phyloP scores from a whole-genome alignment of 495 filamentous ascomycete genomes.

The Barbatosphaeria neglecta region DNA sequence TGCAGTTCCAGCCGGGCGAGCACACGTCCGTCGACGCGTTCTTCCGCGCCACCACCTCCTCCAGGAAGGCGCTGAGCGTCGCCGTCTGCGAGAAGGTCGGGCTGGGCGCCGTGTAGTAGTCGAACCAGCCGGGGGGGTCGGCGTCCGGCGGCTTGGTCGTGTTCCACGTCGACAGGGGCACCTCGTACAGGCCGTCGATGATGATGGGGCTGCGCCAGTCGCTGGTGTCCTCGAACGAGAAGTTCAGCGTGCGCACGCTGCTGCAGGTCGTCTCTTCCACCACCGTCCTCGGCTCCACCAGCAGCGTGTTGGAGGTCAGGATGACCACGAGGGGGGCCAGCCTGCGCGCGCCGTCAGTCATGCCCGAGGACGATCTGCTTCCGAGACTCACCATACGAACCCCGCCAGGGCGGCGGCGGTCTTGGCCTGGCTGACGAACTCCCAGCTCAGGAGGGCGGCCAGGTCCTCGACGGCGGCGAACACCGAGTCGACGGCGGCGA shows the following conservation, averaged over 20 bases:
- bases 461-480: constrained; percentile 23
- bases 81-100: constrained; percentile 13
- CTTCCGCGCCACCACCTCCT: constrained; percentile 12
- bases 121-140: constrained; percentile 16
- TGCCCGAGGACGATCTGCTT: background rate
- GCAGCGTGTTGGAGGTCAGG: constrained; percentile 24
- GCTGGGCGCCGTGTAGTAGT: constrained; percentile 21
- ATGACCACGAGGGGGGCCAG: constrained; percentile 22
- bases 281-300: constrained; percentile 11
- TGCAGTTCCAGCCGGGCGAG: constrained; percentile 26
- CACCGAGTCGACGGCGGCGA: constrained; percentile 22
- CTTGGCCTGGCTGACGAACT: constrained; percentile 21
- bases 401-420: constrained; percentile 17
- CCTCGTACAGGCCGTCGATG: constrained; percentile 13
- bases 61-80: constrained; percentile 19
- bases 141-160: constrained; percentile 11
- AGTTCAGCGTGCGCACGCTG: constrained; percentile 22
- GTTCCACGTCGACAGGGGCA: constrained; percentile 22
- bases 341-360: constrained; percentile 2
- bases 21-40: constrained; percentile 18
- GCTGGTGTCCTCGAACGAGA: constrained; percentile 20
- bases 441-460: constrained; percentile 14
- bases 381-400: constrained; percentile 18
- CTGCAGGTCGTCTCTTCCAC: constrained; percentile 9
- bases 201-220: constrained; percentile 20